Base-by-base conservation (phyloP, 495 filamentous ascomycete genomes). In the Amphirosellinia nigrospora region DNA sequence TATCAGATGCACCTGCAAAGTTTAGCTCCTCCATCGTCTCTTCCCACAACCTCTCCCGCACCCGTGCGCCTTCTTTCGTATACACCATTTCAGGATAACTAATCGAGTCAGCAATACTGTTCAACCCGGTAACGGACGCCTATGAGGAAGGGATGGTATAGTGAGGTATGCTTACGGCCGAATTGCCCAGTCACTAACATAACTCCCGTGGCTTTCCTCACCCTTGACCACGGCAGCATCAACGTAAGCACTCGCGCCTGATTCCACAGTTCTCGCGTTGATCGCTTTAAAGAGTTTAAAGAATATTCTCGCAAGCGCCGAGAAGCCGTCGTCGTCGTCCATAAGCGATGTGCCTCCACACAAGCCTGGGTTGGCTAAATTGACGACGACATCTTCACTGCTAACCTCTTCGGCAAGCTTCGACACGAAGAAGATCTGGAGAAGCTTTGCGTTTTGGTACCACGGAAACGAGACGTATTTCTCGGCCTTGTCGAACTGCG, bases 1-100 rank as follows among this genome's bases (percentile, higher is more conserved):
- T 81, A 30, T 65, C 60, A 9, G 76, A 75, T 34, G 77, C 80
- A 63, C 76, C 77, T 28, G 79, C 79, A 63, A 83, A 84, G 15
- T 73, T 75, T 50, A 85, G 72, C 73, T 85, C 82, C 32, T 77
- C 73, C 70, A 84, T 56, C n/a, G 82, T 84, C 68, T 86, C 84
- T 38, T 81, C 67, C 83, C 81, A 86, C 23, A 83, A 38, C 38
- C 76, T 72, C 39, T 83, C 72, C 53, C 67, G 77, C 9, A 80
- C 61, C n/a, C 69, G 53, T 55, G 77, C 71, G 1, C 82, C 83
- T 55, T 83, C 81, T 15, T 71, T 48, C 3, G 79, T 81, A 63
- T 84, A 84, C 34, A 73, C 4, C 0, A 72, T 50, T n/a, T 39
- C 26, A 19, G 69, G 75, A 67, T 68, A 75, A 9, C 75, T 77